Evolutionary conservation across 2,329 filamentous ascomycete genomes (phyloP), one percentile per base, ranked within the genome.

Genomic region (Monilinia fructicola): DNA sequence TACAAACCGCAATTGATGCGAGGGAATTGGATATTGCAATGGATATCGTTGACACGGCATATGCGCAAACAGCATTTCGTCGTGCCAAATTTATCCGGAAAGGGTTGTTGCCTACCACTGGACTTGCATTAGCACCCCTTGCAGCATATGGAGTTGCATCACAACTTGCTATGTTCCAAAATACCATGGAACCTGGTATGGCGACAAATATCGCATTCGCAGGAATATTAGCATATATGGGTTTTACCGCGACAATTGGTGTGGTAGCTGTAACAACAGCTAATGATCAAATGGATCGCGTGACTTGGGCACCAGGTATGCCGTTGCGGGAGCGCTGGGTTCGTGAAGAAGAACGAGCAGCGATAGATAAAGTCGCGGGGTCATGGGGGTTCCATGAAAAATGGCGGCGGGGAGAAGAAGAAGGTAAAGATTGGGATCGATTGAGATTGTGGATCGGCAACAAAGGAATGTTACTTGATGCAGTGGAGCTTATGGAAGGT

Each of bases 201-300:
- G 92, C 93, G 12, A 96, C 92, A 2, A 86, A 86, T 14, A 86
- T 96, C 68, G 89, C 90, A 5, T 92, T 96, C 75, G 86, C 85
- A 0, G 93, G 91, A 16, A 90, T 95, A 60, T 80, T 94, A 69
- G 90, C 92, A 9, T 99, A 98, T 77, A 83, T 96, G 53, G 85
- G 87, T 26, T 91, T 92, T 70, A 93, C 93, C 5, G 88, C 87
- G 4, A 92, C 89, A 12, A 85, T 98, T 64, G 95, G 94, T 3
- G 80, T 95, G 53, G 87, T 98, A 48, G 92, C 94, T 11, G 81
- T 96, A 67, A 88, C 92, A 35, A 97, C 94, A 44, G 84, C 89
- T 68, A 97, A 97, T 78, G 93, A 98, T 77, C 93, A 98, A 78
- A 97, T 97, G 91, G 89, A 90, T 74, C 87, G 95, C 26, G 92